Evolutionary conservation across 169 alveolate species (phyloP), one percentile per base, ranked within the genome.

Genomic region (Plasmodium gallinaceum): DNA sequence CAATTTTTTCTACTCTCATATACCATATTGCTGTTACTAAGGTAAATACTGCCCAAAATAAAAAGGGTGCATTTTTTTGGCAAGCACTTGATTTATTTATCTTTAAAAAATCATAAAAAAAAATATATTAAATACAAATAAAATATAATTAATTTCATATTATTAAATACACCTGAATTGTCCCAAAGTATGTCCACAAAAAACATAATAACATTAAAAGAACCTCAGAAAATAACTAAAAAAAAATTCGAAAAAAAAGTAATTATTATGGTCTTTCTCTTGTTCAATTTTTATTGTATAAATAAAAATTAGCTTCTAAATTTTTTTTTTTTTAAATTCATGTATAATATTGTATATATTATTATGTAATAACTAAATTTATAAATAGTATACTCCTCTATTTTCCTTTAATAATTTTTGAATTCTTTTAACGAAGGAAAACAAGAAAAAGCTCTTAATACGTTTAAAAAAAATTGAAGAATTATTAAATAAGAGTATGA

Each of bases 171-270:
- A 64, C 89, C 76, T 78, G 89, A 66, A 78, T 78, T 46, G 89
- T 78, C 89, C 89, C 89, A 78, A 78, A 78, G 58, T 64, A 78
- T 22, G 89, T 78, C 89, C 89, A 78, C 6, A 78, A 37, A 51
- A 78, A 78, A 57, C 75, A 78, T 42, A 78, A 26, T 26, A 78
- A 60, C 89, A 78, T 64, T 58, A 78, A 64, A 64, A 78, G 42
- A 78, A 78, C 43, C 72, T 78, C 89, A 46, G 76, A 58, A 45
- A 78, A 42, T 48, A 78, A 60, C 89, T 78, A 51, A 64, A 65
- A 2, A 46, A 22, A 58, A 58, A 45, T 24, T 78, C 20, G 4
- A 46, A 58, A 14, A 43, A 58, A 58, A 20, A 16, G 12, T 54
- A 18, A 43, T 24, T 20, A 24, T 8, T 4, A 26, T 20, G 22